phyloP scores from a whole-genome alignment of 2,329 filamentous ascomycete genomes.

The Aureobasidium sp. region DNA sequence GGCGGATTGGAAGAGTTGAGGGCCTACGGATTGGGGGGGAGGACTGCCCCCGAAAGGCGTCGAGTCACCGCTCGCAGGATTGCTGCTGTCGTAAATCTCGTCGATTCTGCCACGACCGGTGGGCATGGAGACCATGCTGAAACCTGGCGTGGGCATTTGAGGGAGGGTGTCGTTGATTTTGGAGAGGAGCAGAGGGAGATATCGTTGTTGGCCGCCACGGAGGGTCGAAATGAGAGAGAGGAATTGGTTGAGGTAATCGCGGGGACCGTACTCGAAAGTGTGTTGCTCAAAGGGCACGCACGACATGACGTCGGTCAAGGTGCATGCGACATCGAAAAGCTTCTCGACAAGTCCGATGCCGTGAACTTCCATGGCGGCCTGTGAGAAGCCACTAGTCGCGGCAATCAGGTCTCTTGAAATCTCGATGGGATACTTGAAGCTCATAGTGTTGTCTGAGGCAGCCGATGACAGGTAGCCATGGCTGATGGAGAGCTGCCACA shows the following conservation, averaged over 20 bases:
- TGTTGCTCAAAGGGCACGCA: slow-evolving; percentile 49
- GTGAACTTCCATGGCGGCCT: slow-evolving; percentile 66
- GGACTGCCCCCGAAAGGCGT: slow-evolving; percentile 16
- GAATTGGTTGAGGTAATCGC: slow-evolving; percentile 65
- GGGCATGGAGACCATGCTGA: slow-evolving; percentile 24
- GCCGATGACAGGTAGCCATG: slow-evolving; percentile 55
- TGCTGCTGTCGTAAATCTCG: slow-evolving; percentile 28
- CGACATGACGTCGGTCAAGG: slow-evolving; percentile 66
- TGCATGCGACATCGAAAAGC: slow-evolving; percentile 67
- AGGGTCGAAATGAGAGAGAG: slow-evolving; percentile 60
- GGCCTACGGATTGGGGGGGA: background rate
- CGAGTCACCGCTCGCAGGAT: slow-evolving; percentile 23
- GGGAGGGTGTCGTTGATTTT: slow-evolving; percentile 59
- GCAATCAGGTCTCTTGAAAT: slow-evolving; percentile 54
- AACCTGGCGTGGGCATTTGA: slow-evolving; percentile 22
- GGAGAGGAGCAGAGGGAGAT: slow-evolving; percentile 66
- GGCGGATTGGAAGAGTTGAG: slow-evolving; percentile 6
- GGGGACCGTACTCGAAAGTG: slow-evolving; percentile 59
- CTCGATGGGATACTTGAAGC: slow-evolving; percentile 54
- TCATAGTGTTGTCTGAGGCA: slow-evolving; percentile 53
- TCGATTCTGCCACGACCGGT: slow-evolving; percentile 21
- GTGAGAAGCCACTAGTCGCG: slow-evolving; percentile 65
- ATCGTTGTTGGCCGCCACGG: slow-evolving; percentile 69
- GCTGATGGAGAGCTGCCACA: slow-evolving; percentile 65
- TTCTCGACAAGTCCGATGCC: slow-evolving; percentile 74